phyloP scores from a whole-genome alignment of 768 basidiomycete genomes.

The Tulasnella sp. region DNA sequence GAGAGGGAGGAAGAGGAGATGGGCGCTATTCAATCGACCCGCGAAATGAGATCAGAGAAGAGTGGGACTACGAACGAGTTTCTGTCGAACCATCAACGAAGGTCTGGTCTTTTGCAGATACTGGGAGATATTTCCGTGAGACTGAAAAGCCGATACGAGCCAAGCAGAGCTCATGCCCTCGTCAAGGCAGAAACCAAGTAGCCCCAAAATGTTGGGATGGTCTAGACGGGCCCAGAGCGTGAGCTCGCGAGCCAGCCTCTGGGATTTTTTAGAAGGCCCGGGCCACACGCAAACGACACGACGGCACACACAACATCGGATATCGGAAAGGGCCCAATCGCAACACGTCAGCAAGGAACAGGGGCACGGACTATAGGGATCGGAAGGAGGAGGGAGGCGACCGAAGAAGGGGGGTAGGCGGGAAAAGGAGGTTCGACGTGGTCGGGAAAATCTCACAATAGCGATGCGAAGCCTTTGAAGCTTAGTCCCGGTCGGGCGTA shows the following conservation, averaged over 20 bases:
- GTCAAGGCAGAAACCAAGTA: slow-evolving; percentile 12
- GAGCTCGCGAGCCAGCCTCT: slow-evolving; percentile 1
- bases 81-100: background rate
- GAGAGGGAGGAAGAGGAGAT: background rate
- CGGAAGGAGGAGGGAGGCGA: background rate
- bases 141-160: slow-evolving; percentile 11
- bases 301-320: too few relatives aligned
- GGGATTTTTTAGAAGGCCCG: background rate
- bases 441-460: background rate
- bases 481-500: slow-evolving; percentile 3
- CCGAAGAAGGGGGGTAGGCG: background rate
- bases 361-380: too few relatives aligned
- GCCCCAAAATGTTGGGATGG: slow-evolving; percentile 15
- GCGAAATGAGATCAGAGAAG: background rate
- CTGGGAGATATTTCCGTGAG: slow-evolving; percentile 15
- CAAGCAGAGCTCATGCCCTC: slow-evolving; percentile 2
- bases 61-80: background rate
- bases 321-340: too few relatives aligned
- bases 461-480: background rate
- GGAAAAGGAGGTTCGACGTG: background rate
- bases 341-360: too few relatives aligned
- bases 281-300: too few relatives aligned
- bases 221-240: slow-evolving; percentile 5
- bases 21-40: background rate
- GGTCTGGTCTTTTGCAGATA: background rate